Base-by-base conservation (phyloP, 2,329 filamentous ascomycete species). In the Trichoderma sp. region DNA sequence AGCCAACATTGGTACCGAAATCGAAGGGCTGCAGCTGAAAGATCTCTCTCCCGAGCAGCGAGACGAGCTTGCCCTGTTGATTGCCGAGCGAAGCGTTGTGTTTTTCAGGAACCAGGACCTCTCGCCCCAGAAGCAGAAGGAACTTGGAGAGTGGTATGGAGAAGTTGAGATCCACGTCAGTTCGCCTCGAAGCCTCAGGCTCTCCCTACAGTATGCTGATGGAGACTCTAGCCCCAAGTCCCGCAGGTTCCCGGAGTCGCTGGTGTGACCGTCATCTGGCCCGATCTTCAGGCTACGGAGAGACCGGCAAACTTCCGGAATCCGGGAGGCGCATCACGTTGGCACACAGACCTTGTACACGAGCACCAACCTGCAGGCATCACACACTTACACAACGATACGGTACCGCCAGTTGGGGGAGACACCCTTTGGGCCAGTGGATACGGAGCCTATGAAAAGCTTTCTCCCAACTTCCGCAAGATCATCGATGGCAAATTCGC, bases 351-450 rank as follows among this genome's bases (percentile, higher is more conserved):
- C 71, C 82, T 91, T 0, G 88, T 91, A 0, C 88, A 91, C 69
- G 89, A 92, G 73, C 80, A 81, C 41, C 88, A 91, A 64, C 89
- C 89, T 1, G 88, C 89, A 0, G 89, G 88, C 6, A 85, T 90
- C 61, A 90, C 88, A 0, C 88, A 90, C 72, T 78, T 90, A 6
- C 87, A 90, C 76, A 90, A 90, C 63, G 88, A 90, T 72, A 88
- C 87, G 0, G 80, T 91, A 0, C 88, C 88, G 0, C 80, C 80
- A 0, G 72, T 86, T 0, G 89, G 89, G 1, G 89, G 89, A 12
- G 89, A 92, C 73, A 91, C 89, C 0, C 82, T 91, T 0, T 92
- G 89, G 89, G 87, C 89, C 0, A 87, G 83, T 65, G 88, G 89
- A 1, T 91, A 91, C 72, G 79, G 85, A 0, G 89, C 89, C 0